Conservation (phyloP, 495 filamentous ascomycete species). For the Annulohypoxylon nitens region DNA sequence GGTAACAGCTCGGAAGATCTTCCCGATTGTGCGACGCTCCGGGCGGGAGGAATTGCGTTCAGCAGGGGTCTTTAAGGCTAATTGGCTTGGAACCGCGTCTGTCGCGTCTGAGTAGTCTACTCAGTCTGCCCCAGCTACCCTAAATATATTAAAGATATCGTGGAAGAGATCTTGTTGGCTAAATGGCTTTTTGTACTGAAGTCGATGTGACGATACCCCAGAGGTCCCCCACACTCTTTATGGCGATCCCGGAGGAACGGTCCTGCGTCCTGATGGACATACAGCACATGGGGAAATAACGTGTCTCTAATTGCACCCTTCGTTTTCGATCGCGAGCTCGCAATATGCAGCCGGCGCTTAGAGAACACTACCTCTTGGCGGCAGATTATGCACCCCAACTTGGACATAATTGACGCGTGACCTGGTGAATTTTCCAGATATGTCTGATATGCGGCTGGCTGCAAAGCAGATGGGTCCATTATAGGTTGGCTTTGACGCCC, state of each 20-base stretch:
- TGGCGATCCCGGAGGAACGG: slow-evolving; percentile 48
- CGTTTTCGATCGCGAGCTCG: slow-evolving; percentile 16
- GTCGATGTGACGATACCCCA: slow-evolving; percentile 42
- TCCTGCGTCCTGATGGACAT: slow-evolving; percentile 47
- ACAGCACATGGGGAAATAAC: slow-evolving; percentile 40
- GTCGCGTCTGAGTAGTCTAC: slow-evolving; percentile 5
- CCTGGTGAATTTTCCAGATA: slow-evolving; percentile 28
- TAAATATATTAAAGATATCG: slow-evolving; percentile 34
- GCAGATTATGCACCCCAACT: slow-evolving; percentile 43
- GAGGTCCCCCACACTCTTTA: slow-evolving; percentile 40
- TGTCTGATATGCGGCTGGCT: slow-evolving; percentile 29
- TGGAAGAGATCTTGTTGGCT: slow-evolving; percentile 27
- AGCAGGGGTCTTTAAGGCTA: slow-evolving; percentile 47
- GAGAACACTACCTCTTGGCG: slow-evolving; percentile 30
- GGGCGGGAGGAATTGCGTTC: slow-evolving; percentile 45
- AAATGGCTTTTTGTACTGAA: slow-evolving; percentile 4
- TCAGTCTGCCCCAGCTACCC: slow-evolving; percentile 11
- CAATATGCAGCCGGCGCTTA: slow-evolving; percentile 35
- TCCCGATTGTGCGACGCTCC: slow-evolving; percentile 48
- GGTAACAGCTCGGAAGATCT: slow-evolving; percentile 49
- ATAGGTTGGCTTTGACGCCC: slow-evolving; percentile 11
- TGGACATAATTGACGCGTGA: slow-evolving; percentile 40
- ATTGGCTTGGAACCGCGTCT: slow-evolving; percentile 36
- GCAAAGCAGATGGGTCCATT: slow-evolving; percentile 20
- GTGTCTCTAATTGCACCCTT: slow-evolving; percentile 20